Evolutionary conservation across 2,329 filamentous ascomycete species (phyloP), one percentile per base, ranked within the genome.

Genomic region (Eutypella sp.): DNA sequence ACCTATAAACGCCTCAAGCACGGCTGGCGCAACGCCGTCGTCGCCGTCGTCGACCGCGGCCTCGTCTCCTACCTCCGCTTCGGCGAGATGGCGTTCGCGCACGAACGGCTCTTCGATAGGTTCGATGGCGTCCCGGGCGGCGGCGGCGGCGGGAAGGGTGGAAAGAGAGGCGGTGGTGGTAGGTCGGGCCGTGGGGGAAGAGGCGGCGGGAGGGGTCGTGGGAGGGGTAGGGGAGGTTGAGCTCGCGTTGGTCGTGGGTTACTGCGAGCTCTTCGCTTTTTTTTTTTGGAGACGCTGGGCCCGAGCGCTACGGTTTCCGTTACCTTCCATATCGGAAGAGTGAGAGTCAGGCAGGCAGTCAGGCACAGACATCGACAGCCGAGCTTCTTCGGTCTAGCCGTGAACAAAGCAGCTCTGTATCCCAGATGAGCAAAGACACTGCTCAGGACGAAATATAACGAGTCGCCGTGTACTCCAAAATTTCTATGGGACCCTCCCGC

Each of bases 1-100:
- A 67, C 91, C 53, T 93, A 95, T 61, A 79, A 84, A 58, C 82
- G 87, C 48, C 70, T 97, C 52, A 92, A 90, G 66, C 83, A 95
- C 58, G 93, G 90, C 2, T 83, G 85, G 63, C 79, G 89, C 53
- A 93, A 89, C 65, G 87, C 93, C 25, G 73, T 96, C 27, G 64
- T 99, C 20, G 93, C 91, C 0, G 79, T 97, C 2, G 90, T 96
- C 27, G 93, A 97, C 63, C 80, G 89, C 51, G 93, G 93, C 0
- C 76, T 97, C 19, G 85, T 91, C 39, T 97, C 92, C 64, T 97
- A 92, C 62, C 73, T 96, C 58, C 74, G 87, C 20, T 76, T 96
- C 47, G 82, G 79, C 1, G 90, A 97, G 70, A 83, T 82, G 10
- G 84, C 84, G 1, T 96, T 96, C 67, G 84, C 76, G 0, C 78